Evolutionary conservation across 202 grass and related monocot genomes (phyloP).

Genomic region (Carex arenaria): DNA sequence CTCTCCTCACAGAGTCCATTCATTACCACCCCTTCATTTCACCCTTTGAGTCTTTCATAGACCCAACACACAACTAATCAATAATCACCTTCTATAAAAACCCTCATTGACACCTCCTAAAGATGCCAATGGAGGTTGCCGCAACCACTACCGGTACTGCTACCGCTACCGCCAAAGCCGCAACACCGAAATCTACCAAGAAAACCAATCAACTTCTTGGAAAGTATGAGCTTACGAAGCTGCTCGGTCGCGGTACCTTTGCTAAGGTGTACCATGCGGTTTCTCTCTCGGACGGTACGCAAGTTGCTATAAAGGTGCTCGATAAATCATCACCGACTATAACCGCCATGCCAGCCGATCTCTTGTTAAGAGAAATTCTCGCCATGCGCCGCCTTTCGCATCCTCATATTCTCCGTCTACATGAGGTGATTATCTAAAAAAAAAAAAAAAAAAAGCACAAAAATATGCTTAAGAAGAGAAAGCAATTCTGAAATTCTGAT

Average conservation of each 20-base stretch:
- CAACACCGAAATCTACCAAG: slow-evolving; percentile 26
- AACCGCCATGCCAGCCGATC: slow-evolving; percentile 30
- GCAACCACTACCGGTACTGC: not conserved
- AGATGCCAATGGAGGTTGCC: not conserved
- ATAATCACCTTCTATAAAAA: not conserved
- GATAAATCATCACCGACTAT: slow-evolving; percentile 46
- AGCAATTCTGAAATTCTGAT: not conserved
- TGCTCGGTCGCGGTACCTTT: slow-evolving; percentile 77
- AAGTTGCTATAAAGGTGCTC: slow-evolving; percentile 71
- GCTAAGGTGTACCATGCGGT: slow-evolving; percentile 81
- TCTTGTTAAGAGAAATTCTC: slow-evolving; percentile 49
- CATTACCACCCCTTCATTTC: slow-evolving; percentile 3
- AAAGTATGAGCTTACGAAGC: slow-evolving; percentile 56
- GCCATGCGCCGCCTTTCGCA: slow-evolving; percentile 73
- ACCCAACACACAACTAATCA: not conserved
- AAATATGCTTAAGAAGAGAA: not conserved
- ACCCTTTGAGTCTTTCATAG: not conserved
- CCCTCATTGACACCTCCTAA: not conserved
- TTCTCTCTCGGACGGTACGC: slow-evolving; percentile 34
- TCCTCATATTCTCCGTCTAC: slow-evolving; percentile 60
- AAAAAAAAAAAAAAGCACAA: not conserved
- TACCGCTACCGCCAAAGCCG: slow-evolving; percentile 29
- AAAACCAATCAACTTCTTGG: slow-evolving; percentile 43
- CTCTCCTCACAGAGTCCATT: not conserved
- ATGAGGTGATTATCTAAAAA: slow-evolving; percentile 39